Percentiles rank a stretch among this genome's conserved stretches.
Conservation (phyloP, 768 basidiomycete species). For the Boletus vermiculosoides region DNA sequence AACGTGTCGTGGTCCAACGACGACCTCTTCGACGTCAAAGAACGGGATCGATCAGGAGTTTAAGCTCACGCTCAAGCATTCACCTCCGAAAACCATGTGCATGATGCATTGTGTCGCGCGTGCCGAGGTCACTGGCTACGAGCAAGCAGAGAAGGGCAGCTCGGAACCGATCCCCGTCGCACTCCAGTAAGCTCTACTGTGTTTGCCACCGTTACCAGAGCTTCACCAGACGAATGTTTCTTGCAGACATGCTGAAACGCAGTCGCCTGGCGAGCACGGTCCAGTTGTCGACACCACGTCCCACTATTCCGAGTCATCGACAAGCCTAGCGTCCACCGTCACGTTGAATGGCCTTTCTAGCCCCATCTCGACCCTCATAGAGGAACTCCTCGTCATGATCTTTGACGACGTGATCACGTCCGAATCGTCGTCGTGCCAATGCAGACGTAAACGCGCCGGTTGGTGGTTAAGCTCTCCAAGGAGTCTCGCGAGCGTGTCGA, state of each 20-base stretch:
- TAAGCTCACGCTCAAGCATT: neutral
- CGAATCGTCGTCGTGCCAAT: neutral
- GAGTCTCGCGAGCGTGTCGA: constrained; percentile 18
- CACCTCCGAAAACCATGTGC: neutral
- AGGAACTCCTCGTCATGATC: constrained; percentile 24
- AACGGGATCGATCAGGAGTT: neutral
- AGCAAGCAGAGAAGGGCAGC: neutral
- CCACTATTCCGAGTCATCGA: neutral
- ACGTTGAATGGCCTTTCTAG: neutral
- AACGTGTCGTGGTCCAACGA: neutral
- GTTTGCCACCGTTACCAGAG: neutral
- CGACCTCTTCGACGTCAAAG: neutral
- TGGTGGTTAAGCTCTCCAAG: constrained; percentile 9
- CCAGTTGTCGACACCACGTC: neutral
- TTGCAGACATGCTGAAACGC: neutral
- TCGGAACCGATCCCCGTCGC: neutral
- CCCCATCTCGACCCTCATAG: constrained; percentile 12
- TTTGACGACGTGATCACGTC: constrained; percentile 19
- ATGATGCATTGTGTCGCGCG: neutral
- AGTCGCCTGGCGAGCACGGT: neutral
- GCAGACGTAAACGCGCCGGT: neutral
- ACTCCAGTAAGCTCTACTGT: constrained; percentile 2
- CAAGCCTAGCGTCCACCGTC: neutral
- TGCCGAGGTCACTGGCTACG: neutral
- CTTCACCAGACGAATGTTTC: neutral